Evolutionary conservation across 352 stramenopile genomes (phyloP), one percentile per base, ranked within the genome.

Genomic region (Phytophthora megakarya): DNA sequence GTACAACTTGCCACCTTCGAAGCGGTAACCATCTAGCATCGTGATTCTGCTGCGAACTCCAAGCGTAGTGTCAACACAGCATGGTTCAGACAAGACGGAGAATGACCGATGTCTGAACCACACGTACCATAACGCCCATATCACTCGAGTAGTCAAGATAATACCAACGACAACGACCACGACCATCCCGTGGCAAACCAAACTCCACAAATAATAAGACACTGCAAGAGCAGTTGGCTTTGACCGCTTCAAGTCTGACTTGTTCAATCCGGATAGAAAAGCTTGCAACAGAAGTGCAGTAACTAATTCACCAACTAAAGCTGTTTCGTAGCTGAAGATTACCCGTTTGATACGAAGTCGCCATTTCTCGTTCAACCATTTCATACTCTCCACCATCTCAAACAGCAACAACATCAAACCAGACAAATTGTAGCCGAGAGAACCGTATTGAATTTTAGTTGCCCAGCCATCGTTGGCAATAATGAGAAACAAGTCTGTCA

Each of bases 341-440:
- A 65, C 8, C 1, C 63, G 55, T 25, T 67, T 75, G 4, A 67
- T 18, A 13, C 30, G 39, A 1, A 57, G 9, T 12, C 46, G 26
- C 45, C 42, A 56, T 16, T 51, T 50, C 23, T 62, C 59, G 10
- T 12, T 42, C 13, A 68, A 22, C 10, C 28, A 53, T 5, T 43
- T 55, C 12, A 19, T 63, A 11, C 22, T 64, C 40, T 75, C 67
- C 22, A 75, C 5, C 25, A 75, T 61, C 33, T 75, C 67, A 43
- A 75, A 75, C 30, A 75, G 32, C 9, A 62, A 11, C 16, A 68
- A 54, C 25, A 72, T 45, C 22, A 75, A 25, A 0, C 55, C 55
- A 1, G 67, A 51, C 13, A 75, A 42, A 28, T 75, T 75, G 26
- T 75, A 72, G 15, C 54, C 55, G 6, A 75, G 25, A 13, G 67